Evolutionary conservation across 2,329 filamentous ascomycete species (phyloP).

Genomic region (Epicoccum nigrum): DNA sequence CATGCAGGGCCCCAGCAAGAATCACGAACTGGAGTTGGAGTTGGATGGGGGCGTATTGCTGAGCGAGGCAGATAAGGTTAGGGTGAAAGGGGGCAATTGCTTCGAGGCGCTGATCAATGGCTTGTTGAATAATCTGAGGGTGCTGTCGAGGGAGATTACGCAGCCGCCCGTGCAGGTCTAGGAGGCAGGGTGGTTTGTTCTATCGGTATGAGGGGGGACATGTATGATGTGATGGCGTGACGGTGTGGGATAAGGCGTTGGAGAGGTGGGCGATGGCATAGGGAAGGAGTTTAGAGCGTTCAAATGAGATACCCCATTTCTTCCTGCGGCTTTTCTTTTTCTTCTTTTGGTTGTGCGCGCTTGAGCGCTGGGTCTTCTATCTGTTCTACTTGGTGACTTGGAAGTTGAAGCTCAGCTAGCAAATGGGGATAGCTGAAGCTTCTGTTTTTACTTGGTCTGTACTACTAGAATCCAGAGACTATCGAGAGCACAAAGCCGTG

Average conservation of each 20-base stretch:
- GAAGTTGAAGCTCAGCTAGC: no score
- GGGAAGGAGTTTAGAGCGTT: constrained; percentile 31
- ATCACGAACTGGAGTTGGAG: constrained; percentile 84
- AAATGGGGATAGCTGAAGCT: no score
- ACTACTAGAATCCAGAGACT: no score
- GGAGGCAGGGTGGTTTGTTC: no score
- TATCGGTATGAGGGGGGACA: constrained; percentile 3
- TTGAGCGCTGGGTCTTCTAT: no score
- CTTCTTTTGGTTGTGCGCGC: background rate
- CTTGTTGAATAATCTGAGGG: constrained; percentile 69
- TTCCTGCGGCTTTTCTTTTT: constrained; percentile 15
- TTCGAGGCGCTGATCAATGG: constrained; percentile 72
- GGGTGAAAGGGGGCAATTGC: constrained; percentile 53
- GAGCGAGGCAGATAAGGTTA: constrained; percentile 67
- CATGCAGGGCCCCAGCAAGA: constrained; percentile 63
- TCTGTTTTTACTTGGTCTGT: no score
- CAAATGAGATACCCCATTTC: constrained; percentile 44
- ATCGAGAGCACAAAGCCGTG: no score
- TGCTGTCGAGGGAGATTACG: constrained; percentile 46
- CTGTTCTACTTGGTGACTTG: no score
- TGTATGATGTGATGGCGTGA: constrained; percentile 18
- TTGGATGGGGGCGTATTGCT: constrained; percentile 68
- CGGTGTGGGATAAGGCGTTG: constrained; percentile 15
- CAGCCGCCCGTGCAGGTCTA: constrained; percentile 1
- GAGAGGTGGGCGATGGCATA: constrained; percentile 18